Conservation (phyloP, 805 yeast species). For the Scheffersomyces stipitis region DNA sequence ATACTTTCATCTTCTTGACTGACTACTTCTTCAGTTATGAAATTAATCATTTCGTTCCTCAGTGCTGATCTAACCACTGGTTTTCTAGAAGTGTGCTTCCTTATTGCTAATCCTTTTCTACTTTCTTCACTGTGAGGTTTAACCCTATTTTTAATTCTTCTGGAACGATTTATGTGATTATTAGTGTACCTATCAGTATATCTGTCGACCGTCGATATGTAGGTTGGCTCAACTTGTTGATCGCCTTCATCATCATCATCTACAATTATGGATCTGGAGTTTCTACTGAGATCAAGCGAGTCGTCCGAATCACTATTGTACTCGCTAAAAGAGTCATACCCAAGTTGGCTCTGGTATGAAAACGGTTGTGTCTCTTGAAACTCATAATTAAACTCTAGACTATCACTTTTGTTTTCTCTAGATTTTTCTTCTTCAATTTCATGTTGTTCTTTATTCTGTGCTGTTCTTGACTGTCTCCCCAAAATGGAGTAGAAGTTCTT, state of each 20-base stretch:
- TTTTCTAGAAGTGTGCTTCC: slow-evolving; percentile 14
- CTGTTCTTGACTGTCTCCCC: slow-evolving; percentile 21
- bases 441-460: slow-evolving; percentile 7
- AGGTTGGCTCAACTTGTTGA: no score
- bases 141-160: slow-evolving; percentile 3
- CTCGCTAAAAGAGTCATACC: neutral
- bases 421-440: slow-evolving; percentile 4
- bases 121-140: slow-evolving; percentile 1
- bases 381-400: neutral
- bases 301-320: neutral
- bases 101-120: slow-evolving; percentile 39
- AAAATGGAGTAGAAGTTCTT: slow-evolving; percentile 38
- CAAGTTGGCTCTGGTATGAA: neutral
- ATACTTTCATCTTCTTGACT: slow-evolving; percentile 6
- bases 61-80: neutral
- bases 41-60: slow-evolving; percentile 9
- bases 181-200: no score
- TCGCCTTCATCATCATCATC: neutral
- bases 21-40: slow-evolving; percentile 20
- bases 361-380: slow-evolving; percentile 1
- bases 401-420: neutral
- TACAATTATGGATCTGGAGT: neutral
- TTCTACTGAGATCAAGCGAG: neutral
- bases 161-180: no score
- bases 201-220: no score